These are phyloP conservation scores for Scutellaria baicalensis DNA, from an alignment of 257 asterid species.

Conservation along the genomic window DNA sequence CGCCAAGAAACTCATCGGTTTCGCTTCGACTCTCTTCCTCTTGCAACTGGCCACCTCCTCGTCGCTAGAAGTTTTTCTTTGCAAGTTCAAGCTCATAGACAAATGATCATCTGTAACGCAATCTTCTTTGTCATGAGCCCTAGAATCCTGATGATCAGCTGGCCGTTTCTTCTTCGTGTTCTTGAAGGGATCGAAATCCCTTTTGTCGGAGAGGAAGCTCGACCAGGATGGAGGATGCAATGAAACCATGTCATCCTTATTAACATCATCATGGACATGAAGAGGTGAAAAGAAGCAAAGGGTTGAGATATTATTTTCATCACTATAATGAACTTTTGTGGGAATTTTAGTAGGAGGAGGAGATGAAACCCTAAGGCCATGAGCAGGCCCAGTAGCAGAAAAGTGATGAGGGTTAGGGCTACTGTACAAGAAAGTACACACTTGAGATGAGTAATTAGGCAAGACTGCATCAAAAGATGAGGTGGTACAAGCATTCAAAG, in stretches of 20 bases:
- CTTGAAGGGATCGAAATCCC: not conserved
- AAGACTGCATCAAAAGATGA: constrained; percentile 20
- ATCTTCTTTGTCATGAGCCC: constrained; percentile 20
- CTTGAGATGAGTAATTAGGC: constrained; percentile 18
- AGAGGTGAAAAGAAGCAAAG: constrained; percentile 29
- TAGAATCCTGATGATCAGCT: not conserved
- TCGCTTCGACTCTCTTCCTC: constrained; percentile 48
- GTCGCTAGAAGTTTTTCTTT: constrained; percentile 16
- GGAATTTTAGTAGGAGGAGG: constrained; percentile 22
- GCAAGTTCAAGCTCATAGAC: constrained; percentile 23
- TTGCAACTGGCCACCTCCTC: constrained; percentile 42
- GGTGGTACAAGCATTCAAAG: constrained; percentile 10
- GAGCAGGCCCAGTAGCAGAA: constrained; percentile 10
- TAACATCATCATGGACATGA: constrained; percentile 12
- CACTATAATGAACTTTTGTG: not conserved
- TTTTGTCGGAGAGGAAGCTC: constrained; percentile 32
- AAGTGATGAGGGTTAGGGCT: constrained; percentile 35
- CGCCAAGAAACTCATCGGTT: constrained; percentile 22
- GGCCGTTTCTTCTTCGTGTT: not conserved
- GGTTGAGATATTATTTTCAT: constrained; percentile 9
- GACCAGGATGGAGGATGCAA: constrained; percentile 38
- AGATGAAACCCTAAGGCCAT: constrained; percentile 50
- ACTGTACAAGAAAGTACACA: constrained; percentile 30
- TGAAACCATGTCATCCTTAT: not conserved
- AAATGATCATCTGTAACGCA: constrained; percentile 30